phyloP scores from a whole-genome alignment of 1,284 basidiomycete species.

The Ceratobasidium sp. region DNA sequence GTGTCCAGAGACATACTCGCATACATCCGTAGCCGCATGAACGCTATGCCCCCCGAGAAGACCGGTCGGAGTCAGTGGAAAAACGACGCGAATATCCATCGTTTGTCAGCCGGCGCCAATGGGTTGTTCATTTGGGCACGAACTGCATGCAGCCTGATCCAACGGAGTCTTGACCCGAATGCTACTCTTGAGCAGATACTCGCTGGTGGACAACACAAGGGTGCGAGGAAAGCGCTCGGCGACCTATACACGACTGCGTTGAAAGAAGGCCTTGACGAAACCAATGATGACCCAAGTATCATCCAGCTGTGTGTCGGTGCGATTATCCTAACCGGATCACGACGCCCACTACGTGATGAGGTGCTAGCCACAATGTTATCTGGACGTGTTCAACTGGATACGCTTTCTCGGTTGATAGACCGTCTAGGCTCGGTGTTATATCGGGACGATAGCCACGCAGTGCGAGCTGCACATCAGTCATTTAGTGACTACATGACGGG shows the following conservation, averaged over 20 bases:
- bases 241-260: slow-evolving; percentile 31
- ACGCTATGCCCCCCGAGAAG: neutral
- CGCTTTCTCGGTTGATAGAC: neutral
- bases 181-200: no score
- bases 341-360: slow-evolving; percentile 16
- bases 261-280: slow-evolving; percentile 1
- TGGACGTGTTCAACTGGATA: neutral
- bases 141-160: no score
- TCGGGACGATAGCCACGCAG: neutral
- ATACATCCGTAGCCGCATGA: neutral
- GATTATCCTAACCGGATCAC: slow-evolving; percentile 12
- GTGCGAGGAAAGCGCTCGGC: neutral
- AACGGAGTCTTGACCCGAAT: no score
- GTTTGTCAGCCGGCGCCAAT: slow-evolving; percentile 12
- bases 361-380: neutral
- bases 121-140: slow-evolving; percentile 46
- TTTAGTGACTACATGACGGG: slow-evolving; percentile 34
- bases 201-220: no score
- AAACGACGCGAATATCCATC: neutral
- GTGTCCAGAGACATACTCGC: neutral
- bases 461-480: slow-evolving; percentile 22
- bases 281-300: neutral
- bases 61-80: neutral
- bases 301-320: slow-evolving; percentile 21
- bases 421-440: slow-evolving; percentile 26